Evolutionary conservation across 345 rosid species (phyloP), one percentile per base, ranked within the genome.

Genomic region (Moricandia arvensis): DNA sequence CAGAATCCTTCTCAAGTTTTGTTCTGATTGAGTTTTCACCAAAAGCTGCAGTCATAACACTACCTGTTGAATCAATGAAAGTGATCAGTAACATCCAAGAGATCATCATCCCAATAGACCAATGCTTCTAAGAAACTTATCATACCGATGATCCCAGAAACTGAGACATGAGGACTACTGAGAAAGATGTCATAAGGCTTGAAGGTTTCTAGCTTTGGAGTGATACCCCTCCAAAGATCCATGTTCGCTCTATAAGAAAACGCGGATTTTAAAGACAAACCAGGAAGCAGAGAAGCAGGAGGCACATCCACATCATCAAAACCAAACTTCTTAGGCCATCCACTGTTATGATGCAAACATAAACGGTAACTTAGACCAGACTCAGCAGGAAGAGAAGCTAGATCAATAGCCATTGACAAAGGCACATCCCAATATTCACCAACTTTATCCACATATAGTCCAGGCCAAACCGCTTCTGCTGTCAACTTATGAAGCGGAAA

Each of bases 361-460:
- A 90, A 80, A 82, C 84, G 96, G 77, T 85, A 88, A 82, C 90
- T 86, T 12, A 77, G 62, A 80, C 96, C 91, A 55, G 89, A 85
- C 13, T 82, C 85, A 55, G 87, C 82, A 74, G 91, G 79, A 78
- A 89, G 75, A 53, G 99, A 92, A 24, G 91, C 93, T 63, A 86
- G 69, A 85, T 92, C 97, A 75, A 84, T 34, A 43, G 89, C 87
- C 86, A 82, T 43, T 12, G 91, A 87, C 13, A 89, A 83, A 2
- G 97, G 97, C 16, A 92, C 88, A 75, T 95, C 96, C 99, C 97
- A 92, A 59, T 90, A 90, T 59, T 83, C 84, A 78, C 87, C 87
- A 63, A 67, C 61, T 68, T 84, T 80, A 79, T 85, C 97, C 43
- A 86, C 83, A 80, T 84, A 92, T 27, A 92, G 86, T 74, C 88